Conservation (phyloP, 2,329 filamentous ascomycete species). For the Xenoacremonium recifei region DNA sequence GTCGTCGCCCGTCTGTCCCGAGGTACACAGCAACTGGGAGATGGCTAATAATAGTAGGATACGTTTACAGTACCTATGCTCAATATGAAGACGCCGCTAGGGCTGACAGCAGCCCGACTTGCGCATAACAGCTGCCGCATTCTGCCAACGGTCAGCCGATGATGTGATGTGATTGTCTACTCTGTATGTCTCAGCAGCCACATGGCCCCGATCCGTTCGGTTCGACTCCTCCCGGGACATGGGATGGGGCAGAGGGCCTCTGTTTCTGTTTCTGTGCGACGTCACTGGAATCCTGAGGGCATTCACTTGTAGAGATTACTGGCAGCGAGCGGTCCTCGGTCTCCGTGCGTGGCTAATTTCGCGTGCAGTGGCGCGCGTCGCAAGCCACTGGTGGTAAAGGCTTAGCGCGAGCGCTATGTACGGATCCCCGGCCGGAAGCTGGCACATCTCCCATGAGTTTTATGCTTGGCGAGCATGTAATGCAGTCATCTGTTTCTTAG, state of each 20-base stretch:
- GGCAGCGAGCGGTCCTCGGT: too few species aligned
- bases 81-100: constrained; percentile 10
- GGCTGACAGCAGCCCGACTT: constrained; percentile 22
- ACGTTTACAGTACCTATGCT: constrained; percentile 2
- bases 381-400: not conserved
- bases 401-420: not conserved
- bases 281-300: too few species aligned
- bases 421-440: too few species aligned
- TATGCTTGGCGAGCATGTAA: too few species aligned
- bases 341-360: not conserved
- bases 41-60: constrained; percentile 17
- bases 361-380: not conserved
- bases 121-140: constrained; percentile 3
- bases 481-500: too few species aligned
- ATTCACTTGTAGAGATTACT: too few species aligned
- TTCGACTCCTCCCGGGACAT: too few species aligned
- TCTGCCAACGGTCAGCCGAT: not conserved
- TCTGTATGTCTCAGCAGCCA: not conserved
- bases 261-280: too few species aligned
- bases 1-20: constrained; percentile 8
- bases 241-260: too few species aligned
- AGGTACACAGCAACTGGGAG: constrained; percentile 15
- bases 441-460: too few species aligned
- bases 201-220: not conserved
- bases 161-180: not conserved